Evolutionary conservation across 2,329 filamentous ascomycete genomes (phyloP).

Genomic region (Colletotrichum neosansevieriae): DNA sequence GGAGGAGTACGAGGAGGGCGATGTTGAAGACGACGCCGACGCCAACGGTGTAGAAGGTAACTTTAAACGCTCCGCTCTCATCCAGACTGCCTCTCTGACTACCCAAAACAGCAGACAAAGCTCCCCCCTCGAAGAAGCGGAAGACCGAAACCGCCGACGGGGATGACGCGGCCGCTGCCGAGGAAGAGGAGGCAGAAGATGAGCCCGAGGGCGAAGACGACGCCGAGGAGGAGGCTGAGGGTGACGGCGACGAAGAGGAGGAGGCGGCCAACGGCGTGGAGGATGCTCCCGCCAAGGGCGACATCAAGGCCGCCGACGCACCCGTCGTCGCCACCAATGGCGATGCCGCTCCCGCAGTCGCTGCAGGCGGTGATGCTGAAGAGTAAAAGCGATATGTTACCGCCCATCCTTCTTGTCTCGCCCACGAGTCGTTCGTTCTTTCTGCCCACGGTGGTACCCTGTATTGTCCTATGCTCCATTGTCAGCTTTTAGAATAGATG

Average conservation of each 20-base stretch:
- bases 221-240: slow-evolving; percentile 43
- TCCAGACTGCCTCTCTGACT: slow-evolving; percentile 10
- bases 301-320: slow-evolving; percentile 45
- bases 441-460: not conserved
- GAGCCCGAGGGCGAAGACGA: slow-evolving; percentile 49
- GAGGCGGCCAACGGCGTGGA: slow-evolving; percentile 42
- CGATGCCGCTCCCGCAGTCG: slow-evolving; percentile 44
- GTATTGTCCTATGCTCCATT: slow-evolving; percentile 7
- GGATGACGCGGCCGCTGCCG: slow-evolving; percentile 47
- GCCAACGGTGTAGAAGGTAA: slow-evolving; percentile 41
- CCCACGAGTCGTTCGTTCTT: slow-evolving; percentile 6
- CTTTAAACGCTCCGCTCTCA: not conserved
- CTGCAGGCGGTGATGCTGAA: slow-evolving; percentile 41
- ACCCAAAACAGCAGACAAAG: slow-evolving; percentile 46
- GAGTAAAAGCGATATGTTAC: slow-evolving; percentile 26
- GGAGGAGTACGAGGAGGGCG: slow-evolving; percentile 51
- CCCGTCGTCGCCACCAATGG: slow-evolving; percentile 45
- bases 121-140: slow-evolving; percentile 64
- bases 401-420: not conserved
- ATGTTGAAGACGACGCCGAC: slow-evolving; percentile 46
- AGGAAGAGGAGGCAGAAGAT: slow-evolving; percentile 49
- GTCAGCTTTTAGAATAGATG: slow-evolving; percentile 32
- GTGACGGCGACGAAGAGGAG: slow-evolving; percentile 45
- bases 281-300: slow-evolving; percentile 45
- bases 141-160: slow-evolving; percentile 56